Conservation (phyloP, 2,329 filamentous ascomycete genomes). For the Diaporthe vexans region DNA sequence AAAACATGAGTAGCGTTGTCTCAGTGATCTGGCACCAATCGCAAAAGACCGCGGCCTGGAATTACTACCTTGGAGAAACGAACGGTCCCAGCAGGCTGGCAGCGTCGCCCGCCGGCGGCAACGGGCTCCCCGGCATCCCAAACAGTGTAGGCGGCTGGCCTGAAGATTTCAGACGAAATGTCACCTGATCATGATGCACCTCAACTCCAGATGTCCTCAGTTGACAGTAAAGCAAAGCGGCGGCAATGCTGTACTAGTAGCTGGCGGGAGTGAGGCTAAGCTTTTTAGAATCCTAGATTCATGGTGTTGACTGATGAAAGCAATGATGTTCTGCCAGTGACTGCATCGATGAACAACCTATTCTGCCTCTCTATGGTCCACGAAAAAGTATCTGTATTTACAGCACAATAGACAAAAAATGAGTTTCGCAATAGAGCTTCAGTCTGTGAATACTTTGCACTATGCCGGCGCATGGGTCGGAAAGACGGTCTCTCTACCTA, state of each 20-base stretch:
- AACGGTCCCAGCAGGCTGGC: neutral
- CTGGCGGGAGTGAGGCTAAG: neutral
- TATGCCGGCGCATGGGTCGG: neutral
- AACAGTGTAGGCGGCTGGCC: neutral
- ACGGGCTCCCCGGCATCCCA: neutral
- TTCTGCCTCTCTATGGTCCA: neutral
- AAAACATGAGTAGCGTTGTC: neutral
- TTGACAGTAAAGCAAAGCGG: neutral
- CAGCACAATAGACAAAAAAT: neutral
- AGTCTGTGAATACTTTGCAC: no score
- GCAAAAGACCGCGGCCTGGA: neutral
- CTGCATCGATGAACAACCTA: neutral
- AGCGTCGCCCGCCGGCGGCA: neutral
- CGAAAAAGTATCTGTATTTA: accelerated
- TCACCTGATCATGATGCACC: neutral
- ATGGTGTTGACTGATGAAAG: neutral
- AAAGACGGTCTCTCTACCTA: neutral
- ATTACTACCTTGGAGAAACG: neutral
- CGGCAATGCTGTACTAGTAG: neutral
- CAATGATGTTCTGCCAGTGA: neutral
- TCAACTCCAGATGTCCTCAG: neutral
- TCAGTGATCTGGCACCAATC: neutral
- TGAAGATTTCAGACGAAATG: neutral
- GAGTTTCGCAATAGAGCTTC: neutral
- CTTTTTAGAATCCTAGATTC: neutral